Evolutionary conservation across 2,329 filamentous ascomycete species (phyloP).

Genomic region (Penicillium decumbens): DNA sequence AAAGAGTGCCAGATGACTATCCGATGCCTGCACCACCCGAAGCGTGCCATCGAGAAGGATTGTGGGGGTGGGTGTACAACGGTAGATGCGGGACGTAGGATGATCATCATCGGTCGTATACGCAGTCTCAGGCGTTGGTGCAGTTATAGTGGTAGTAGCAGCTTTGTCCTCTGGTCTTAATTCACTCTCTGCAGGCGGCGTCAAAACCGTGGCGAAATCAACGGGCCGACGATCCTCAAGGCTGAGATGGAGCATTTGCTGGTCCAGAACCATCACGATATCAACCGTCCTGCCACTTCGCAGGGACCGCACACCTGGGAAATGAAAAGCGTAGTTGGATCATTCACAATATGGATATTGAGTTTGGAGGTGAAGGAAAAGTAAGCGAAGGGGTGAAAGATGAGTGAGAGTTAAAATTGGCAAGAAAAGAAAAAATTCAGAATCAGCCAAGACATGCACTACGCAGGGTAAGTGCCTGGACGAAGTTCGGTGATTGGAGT

Average conservation of each 20-base stretch:
- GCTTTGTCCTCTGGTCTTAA: slow-evolving; percentile 2
- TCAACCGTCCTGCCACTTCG: slow-evolving; percentile 5
- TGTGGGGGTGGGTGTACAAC: slow-evolving; percentile 35
- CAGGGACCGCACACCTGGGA: slow-evolving; percentile 3
- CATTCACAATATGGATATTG: not conserved
- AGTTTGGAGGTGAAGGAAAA: not conserved
- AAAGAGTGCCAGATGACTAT: slow-evolving; percentile 40
- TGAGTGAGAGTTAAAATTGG: not conserved
- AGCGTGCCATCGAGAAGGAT: slow-evolving; percentile 37
- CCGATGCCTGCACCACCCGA: slow-evolving; percentile 42
- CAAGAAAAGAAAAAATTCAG: too few relatives aligned
- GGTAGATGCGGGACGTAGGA: slow-evolving; percentile 25
- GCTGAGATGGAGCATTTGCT: slow-evolving; percentile 23
- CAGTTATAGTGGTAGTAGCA: not conserved
- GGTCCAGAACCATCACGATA: slow-evolving; percentile 18
- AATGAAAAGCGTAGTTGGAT: not conserved
- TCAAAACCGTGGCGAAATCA: slow-evolving; percentile 20
- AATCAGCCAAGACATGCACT: too few relatives aligned
- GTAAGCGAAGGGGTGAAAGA: not conserved
- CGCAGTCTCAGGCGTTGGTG: not conserved
- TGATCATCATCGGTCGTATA: slow-evolving; percentile 2
- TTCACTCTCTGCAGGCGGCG: slow-evolving; percentile 25
- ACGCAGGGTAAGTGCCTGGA: not conserved
- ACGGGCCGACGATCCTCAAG: slow-evolving; percentile 20
- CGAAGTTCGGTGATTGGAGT: not conserved